phyloP scores from a whole-genome alignment of 495 filamentous ascomycete genomes.

The Glonium stellatum region DNA sequence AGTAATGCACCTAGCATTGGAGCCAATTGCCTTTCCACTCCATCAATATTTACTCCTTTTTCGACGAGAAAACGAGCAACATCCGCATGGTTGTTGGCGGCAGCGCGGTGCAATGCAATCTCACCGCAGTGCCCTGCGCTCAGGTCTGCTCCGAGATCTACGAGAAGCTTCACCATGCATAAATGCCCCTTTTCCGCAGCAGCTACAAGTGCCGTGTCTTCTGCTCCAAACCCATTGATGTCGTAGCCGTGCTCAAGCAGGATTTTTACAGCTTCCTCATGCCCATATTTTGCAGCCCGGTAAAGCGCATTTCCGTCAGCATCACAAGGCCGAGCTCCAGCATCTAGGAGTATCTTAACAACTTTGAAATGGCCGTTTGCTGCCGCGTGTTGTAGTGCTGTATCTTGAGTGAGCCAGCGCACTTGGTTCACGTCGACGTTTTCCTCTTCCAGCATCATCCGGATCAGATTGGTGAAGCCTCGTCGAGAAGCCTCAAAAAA shows the following conservation, averaged over 20 bases:
- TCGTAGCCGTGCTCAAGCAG: background rate
- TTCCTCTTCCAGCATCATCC: background rate
- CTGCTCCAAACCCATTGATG: background rate
- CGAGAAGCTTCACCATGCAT: background rate
- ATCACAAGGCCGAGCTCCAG: background rate
- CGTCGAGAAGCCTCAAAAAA: background rate
- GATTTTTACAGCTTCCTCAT: background rate
- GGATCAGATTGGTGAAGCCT: background rate
- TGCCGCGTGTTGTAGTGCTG: background rate
- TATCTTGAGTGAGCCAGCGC: background rate
- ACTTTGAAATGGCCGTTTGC: background rate
- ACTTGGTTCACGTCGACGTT: background rate
- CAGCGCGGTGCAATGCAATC: background rate
- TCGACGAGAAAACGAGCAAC: background rate
- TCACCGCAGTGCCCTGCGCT: background rate
- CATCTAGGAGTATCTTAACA: background rate
- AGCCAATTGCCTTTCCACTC: too few species aligned
- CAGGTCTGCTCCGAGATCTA: background rate
- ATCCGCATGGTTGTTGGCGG: background rate
- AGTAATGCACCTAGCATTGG: too few species aligned
- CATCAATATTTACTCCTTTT: background rate
- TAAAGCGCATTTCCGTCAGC: background rate
- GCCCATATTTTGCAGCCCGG: background rate
- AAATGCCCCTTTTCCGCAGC: background rate
- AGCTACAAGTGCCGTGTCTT: background rate